Evolutionary conservation across 805 yeast genomes (phyloP).

Genomic region (Diddensiella transvaalensis): DNA sequence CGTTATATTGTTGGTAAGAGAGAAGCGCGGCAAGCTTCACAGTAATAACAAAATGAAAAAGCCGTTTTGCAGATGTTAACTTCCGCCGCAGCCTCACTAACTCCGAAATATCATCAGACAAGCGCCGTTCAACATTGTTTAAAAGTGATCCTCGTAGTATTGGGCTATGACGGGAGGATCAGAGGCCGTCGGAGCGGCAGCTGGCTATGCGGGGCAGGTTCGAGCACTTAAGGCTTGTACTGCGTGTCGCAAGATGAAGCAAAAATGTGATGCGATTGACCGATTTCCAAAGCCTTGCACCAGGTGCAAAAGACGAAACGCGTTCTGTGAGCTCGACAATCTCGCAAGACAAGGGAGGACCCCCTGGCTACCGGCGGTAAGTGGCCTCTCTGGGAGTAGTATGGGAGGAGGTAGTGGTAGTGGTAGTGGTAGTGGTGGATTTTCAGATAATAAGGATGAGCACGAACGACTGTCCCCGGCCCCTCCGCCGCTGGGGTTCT

Average conservation of each 20-base stretch:
- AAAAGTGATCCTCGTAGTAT: too few relatives aligned
- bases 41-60: too few relatives aligned
- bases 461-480: neutral
- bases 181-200: too few relatives aligned
- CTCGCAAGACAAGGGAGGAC: neutral
- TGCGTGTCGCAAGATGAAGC: conserved; percentile 17
- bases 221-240: conserved; percentile 20
- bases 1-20: too few relatives aligned
- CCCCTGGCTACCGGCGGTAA: neutral
- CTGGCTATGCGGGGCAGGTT: neutral
- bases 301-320: conserved; percentile 54
- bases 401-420: too few relatives aligned
- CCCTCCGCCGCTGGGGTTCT: neutral
- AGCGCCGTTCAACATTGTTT: too few relatives aligned
- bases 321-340: conserved; percentile 54
- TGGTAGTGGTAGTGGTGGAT: neutral
- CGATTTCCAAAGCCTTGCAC: conserved; percentile 18
- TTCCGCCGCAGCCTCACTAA: too few relatives aligned
- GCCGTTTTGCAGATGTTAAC: too few relatives aligned
- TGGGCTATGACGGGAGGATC: too few relatives aligned
- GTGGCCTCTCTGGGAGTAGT: neutral
- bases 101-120: too few relatives aligned
- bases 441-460: neutral
- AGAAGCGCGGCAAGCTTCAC: too few relatives aligned
- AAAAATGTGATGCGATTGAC: conserved; percentile 18